A percentile compares a stretch with the other conserved stretches of the same genome.
These are phyloP conservation scores for Theileria sp. DNA, from an alignment of 169 alveolate species.

Conservation along the genomic window DNA sequence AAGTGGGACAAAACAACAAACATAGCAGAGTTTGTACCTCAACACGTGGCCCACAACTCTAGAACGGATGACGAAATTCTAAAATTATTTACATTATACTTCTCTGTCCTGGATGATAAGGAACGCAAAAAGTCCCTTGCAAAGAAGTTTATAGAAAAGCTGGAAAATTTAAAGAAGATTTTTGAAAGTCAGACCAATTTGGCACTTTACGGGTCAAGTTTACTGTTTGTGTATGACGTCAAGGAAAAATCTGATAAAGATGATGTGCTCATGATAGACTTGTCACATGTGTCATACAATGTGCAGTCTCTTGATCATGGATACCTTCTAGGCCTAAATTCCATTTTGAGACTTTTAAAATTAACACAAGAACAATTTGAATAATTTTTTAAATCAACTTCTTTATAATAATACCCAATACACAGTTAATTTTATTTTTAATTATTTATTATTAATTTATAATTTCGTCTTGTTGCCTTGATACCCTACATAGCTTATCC, in stretches of 20 bases:
- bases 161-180: conserved; percentile 48
- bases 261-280: conserved; percentile 67
- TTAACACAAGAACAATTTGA: conserved; percentile 3
- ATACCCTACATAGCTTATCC: conserved; percentile 17
- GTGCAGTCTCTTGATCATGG: conserved; percentile 61
- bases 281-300: conserved; percentile 70
- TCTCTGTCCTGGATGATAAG: conserved; percentile 47
- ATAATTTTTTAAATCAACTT: neutral
- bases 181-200: conserved; percentile 64
- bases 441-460: neutral
- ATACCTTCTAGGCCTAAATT: conserved; percentile 62
- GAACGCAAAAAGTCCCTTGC: conserved; percentile 26
- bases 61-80: conserved; percentile 48
- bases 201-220: conserved; percentile 72
- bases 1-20: conserved; percentile 58
- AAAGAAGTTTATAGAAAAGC: conserved; percentile 41
- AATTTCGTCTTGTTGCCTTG: neutral
- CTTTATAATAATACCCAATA: neutral
- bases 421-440: neutral
- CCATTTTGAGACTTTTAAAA: conserved; percentile 11
- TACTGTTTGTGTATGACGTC: conserved; percentile 71
- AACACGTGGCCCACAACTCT: conserved; percentile 58
- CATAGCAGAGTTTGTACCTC: conserved; percentile 56
- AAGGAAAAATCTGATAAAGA: conserved; percentile 33
- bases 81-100: conserved; percentile 55